Evolutionary conservation across 495 filamentous ascomycete species (phyloP), one percentile per base, ranked within the genome.

Genomic region (Penicillium samsonianum): DNA sequence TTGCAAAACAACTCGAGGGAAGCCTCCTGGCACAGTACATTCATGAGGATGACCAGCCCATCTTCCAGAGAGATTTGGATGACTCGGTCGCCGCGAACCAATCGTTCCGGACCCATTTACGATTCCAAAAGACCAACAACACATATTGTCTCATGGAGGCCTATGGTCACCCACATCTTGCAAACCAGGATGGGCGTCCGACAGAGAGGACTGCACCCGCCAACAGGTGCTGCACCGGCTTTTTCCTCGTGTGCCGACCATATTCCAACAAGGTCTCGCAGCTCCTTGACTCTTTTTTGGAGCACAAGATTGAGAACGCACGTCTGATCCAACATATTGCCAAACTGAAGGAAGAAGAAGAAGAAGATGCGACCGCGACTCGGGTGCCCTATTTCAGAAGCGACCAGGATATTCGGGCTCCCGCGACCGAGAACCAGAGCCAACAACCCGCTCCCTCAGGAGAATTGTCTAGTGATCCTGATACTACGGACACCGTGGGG

Each of bases 251-350:
- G 84, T 86, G 91, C 23, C 82, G 94, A 20, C 94, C 91, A 10
- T 96, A 97, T 70, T 92, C 91, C 7, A 94, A 88, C 46, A 91
- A 88, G 68, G 94, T 91, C 65, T 85, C 90, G 0, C 84, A 82
- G 10, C 77, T 96, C 8, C 73, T 98, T 48, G 92, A 98, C 71
- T 95, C 93, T 1, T 97, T 96, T 59, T 78, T 98, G 14, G 94
- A 98, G 71, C 93, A 97, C 73, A 97, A 97, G 71, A 92, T 98
- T 47, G 94, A 98, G 70, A 97, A 98, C 64, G 92, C 96, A 71
- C 84, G 94, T 17, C 72, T 98, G 38, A 83, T 80, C 55, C 89
- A 90, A 60, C 85, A 89, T 33, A 96, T 98, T 57, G 84, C 86
- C 14, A 91, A 96, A 65, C 80, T 98, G 40, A 87, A 86, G 62